Evolutionary conservation across 2,329 filamentous ascomycete species (phyloP), one percentile per base, ranked within the genome.

Genomic region (Plectosphaerella sp.): DNA sequence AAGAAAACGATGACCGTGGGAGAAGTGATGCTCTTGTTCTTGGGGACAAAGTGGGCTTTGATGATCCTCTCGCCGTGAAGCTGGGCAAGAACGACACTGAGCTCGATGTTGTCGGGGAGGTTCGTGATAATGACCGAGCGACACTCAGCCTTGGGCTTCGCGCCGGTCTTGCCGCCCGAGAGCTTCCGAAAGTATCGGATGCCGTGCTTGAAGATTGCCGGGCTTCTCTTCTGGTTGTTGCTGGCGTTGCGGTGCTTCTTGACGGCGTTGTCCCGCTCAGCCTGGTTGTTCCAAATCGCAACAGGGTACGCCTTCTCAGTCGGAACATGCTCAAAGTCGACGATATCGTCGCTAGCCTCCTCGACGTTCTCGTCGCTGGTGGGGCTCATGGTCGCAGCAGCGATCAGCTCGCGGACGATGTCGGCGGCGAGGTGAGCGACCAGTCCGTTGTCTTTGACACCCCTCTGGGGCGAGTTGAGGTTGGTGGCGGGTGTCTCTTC

Each of bases 171-270:
- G 33, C 18, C 52, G 49, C 9, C 12, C 36, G 18, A 43, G 15
- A 28, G 35, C 11, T 47, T 16, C 14, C 54, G 49, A 10, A 52
- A 15, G 37, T 49, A 56, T 9, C 54, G 49, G 28, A 54, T 39
- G 15, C 54, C 54, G 47, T 54, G 35, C 22, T 43, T 43, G 25
- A 54, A 56, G 52, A 54, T 55, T 49, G 48, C 49, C 35, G 54
- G 54, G 33, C 11, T 48, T 16, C 42, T 28, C 11, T 16, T 35
- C 5, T 22, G 22, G 37, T 42, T n/a, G 10, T 37, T 36, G 10
- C 5, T n/a, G 25, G 37, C 15, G 15, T 37, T 46, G 36, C 51
- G 54, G 16, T 54, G 42, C 7, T 33, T 54, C 8, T 45, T 49
- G 12, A 55, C 24, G 20, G 52, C 52, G 10, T 33, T 28, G 7